Evolutionary conservation across 1,139 yeast species (phyloP), one percentile per base, ranked within the genome.

Genomic region (Lipomyces yarrowii): DNA sequence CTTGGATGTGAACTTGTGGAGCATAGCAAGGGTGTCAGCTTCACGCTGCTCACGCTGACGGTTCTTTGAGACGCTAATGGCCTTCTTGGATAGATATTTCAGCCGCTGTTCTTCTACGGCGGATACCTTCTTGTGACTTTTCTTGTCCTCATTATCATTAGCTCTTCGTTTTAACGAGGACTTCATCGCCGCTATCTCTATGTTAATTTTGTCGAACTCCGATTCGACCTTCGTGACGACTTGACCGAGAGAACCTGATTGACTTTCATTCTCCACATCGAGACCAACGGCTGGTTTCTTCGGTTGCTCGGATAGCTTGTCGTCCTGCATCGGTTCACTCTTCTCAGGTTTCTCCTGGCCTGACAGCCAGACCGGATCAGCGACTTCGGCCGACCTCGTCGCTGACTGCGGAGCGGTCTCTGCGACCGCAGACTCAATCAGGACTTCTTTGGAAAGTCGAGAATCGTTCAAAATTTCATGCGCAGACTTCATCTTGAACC

Each of bases 401-500:
- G 32, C n/a, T 13, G 60, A n/a, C 30, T 51, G 33, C 35, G 42
- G 15, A 15, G 33, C 13, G 11, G 42, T 7, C 30, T n/a, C 32
- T 13, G 15, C 55, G 18, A 13, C 23, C 6, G 6, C 55, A 23
- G 18, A 35, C 15, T 23, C 60, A 33, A 55, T 13, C 18, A 30
- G 59, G 15, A 64, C 13, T 4, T 56, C 35, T 10, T 60, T 55
- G 6, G 67, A 52, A 15, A 76, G 65, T 33, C 71, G 72, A 65
- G 72, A 73, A 67, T 79, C 81, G 21, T 73, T 68, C 60, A 77
- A 72, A 57, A 80, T 68, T 58, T 83, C 87, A 70, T 84, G 86
- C 0, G 86, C 86, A 53, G 88, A 82, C 66, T 77, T 79, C 81
- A 86, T 83, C 68, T 79, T 79, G 65, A 84, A 77, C n/a, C 61